Evolutionary conservation across 2,329 filamentous ascomycete genomes (phyloP).

Genomic region (Trichoderma asperellum): DNA sequence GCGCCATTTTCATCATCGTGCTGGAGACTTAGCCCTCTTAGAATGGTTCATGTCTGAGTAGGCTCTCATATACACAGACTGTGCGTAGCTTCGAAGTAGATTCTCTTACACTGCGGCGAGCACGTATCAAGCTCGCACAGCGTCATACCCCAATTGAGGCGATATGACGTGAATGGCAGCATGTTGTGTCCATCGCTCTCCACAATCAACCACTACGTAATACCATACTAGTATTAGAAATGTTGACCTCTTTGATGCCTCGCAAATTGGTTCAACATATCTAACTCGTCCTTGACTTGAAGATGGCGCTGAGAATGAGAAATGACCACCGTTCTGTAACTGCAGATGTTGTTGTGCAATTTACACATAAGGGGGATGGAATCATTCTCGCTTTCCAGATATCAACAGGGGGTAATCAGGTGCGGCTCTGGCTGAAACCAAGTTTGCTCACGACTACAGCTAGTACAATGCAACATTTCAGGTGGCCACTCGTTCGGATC

Average conservation of each 20-base stretch:
- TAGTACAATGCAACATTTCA: neutral
- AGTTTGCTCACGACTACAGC: neutral
- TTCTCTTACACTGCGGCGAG: conserved; percentile 2
- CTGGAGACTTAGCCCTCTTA: neutral
- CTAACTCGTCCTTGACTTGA: neutral
- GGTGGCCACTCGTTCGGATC: neutral
- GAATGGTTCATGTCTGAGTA: neutral
- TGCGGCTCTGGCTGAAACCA: neutral
- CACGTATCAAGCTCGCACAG: conserved; percentile 5
- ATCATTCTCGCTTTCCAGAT: neutral
- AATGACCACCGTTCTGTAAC: neutral
- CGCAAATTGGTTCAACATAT: neutral
- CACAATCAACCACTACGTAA: neutral
- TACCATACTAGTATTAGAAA: neutral
- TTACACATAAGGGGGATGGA: neutral
- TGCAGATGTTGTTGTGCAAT: neutral
- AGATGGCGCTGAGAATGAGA: neutral
- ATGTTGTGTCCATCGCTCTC: neutral
- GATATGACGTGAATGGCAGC: conserved; percentile 24
- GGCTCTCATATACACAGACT: neutral
- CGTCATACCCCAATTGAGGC: conserved; percentile 11
- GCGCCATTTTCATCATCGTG: conserved; percentile 9
- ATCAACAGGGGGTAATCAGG: conserved; percentile 1
- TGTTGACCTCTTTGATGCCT: neutral
- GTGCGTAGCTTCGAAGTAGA: neutral